These are phyloP conservation scores for Chytriomyces sp. DNA, from an alignment of 192 early-diverging fungal genomes.

Conservation along the genomic window DNA sequence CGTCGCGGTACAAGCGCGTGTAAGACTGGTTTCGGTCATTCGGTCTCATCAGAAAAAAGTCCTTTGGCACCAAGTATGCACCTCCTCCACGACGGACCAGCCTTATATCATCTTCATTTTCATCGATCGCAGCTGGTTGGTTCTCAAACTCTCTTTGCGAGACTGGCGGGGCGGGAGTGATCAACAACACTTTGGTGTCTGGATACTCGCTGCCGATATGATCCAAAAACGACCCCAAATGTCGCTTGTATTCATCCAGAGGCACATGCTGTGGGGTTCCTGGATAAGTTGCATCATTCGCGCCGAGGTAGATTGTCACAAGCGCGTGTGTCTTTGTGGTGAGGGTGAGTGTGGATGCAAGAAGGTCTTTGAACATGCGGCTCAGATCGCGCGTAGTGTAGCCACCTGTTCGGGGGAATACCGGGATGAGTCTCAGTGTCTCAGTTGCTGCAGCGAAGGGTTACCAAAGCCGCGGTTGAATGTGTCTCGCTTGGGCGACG, in stretches of 20 bases:
- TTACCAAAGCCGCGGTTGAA: neutral
- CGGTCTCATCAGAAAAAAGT: constrained; percentile 1
- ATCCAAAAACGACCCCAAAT: neutral
- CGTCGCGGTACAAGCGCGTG: constrained; percentile 15
- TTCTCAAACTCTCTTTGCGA: constrained; percentile 9
- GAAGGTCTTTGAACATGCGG: constrained; percentile 19
- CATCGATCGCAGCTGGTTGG: neutral
- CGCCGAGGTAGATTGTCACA: constrained; percentile 12
- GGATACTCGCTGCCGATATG: neutral
- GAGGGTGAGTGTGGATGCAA: neutral
- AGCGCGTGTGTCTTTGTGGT: neutral
- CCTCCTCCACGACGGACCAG: no score
- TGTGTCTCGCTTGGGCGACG: neutral
- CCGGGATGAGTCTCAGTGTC: neutral
- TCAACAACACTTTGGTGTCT: neutral
- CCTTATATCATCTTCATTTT: no score
- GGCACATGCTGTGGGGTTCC: neutral
- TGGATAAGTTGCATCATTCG: constrained; percentile 17
- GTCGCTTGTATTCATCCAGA: neutral
- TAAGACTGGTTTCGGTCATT: constrained; percentile 1
- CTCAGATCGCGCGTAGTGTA: constrained; percentile 10
- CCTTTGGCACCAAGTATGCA: no score
- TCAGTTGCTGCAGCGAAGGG: neutral
- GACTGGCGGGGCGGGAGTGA: constrained; percentile 19
- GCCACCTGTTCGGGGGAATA: neutral